Percentiles rank a stretch among this genome's conserved stretches.
These are phyloP conservation scores for Trichoderma endophyticum DNA, from an alignment of 2,329 filamentous ascomycete genomes.

Conservation along the genomic window DNA sequence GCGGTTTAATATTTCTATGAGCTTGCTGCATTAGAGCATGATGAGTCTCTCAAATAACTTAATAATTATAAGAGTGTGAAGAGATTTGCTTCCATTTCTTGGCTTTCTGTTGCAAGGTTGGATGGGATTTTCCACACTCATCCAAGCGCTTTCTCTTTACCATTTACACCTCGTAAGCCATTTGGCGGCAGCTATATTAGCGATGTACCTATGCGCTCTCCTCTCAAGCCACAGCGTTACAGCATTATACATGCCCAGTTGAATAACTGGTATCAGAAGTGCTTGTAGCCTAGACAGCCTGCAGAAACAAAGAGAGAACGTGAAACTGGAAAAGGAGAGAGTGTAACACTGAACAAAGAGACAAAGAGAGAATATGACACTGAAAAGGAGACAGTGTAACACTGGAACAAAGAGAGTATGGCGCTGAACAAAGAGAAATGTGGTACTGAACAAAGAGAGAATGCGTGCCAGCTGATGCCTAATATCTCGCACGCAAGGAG, in stretches of 20 bases:
- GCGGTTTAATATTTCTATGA: no score
- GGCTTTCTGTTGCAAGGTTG: not conserved
- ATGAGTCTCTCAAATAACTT: not conserved
- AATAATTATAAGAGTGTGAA: not conserved
- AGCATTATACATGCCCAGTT: not conserved
- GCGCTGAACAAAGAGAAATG: no score
- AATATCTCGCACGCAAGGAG: not conserved
- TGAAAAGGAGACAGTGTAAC: not conserved
- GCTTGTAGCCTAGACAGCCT: not conserved
- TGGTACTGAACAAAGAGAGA: not conserved
- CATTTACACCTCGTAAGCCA: not conserved
- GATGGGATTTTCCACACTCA: no score
- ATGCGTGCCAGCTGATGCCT: not conserved
- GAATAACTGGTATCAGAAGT: not conserved
- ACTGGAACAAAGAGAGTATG: no score
- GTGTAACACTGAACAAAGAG: no score
- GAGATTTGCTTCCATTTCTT: not conserved
- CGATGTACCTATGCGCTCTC: not conserved
- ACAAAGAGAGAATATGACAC: not conserved
- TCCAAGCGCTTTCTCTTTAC: not conserved
- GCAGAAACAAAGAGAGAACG: not conserved
- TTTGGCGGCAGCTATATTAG: not conserved
- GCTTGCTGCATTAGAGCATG: not conserved
- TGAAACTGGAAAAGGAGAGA: not conserved
- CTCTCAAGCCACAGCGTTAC: not conserved